Evolutionary conservation across 805 yeast species (phyloP).

Genomic region (Osmozyma mogii): DNA sequence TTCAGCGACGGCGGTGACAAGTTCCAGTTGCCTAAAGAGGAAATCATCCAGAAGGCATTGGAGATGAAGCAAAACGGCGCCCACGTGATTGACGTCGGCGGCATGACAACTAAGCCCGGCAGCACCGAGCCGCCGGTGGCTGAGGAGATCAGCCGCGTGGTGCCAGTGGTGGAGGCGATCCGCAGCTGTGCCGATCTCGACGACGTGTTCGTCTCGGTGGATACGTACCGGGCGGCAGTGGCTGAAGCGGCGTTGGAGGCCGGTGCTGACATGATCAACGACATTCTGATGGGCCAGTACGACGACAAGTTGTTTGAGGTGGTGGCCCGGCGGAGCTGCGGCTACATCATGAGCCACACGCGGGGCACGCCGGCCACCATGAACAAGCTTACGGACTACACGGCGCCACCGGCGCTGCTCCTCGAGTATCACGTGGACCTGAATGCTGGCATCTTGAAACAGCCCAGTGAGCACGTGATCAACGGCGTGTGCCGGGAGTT

Average conservation of each 20-base stretch:
- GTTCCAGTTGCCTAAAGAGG: slow-evolving; percentile 22
- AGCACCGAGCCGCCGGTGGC: slow-evolving; percentile 50
- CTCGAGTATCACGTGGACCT: slow-evolving; percentile 26
- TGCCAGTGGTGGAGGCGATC: slow-evolving; percentile 61
- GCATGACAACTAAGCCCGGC: slow-evolving; percentile 89
- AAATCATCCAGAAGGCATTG: slow-evolving; percentile 39
- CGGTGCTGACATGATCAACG: slow-evolving; percentile 92
- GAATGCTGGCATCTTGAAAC: slow-evolving; percentile 6
- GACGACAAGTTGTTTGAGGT: slow-evolving; percentile 62
- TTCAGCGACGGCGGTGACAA: slow-evolving; percentile 80
- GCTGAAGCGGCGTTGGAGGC: slow-evolving; percentile 60
- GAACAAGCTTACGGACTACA: slow-evolving; percentile 52
- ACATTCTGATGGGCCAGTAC: slow-evolving; percentile 71
- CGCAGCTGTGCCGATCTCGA: slow-evolving; percentile 36
- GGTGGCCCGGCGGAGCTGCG: slow-evolving; percentile 62
- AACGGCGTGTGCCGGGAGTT: slow-evolving; percentile 63
- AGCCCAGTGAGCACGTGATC: slow-evolving; percentile 29
- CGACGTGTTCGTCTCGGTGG: slow-evolving; percentile 63
- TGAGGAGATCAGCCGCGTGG: slow-evolving; percentile 65
- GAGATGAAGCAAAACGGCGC: slow-evolving; percentile 53
- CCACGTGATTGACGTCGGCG: slow-evolving; percentile 85
- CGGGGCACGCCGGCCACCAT: slow-evolving; percentile 77
- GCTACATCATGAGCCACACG: slow-evolving; percentile 76
- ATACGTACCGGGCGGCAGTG: slow-evolving; percentile 73
- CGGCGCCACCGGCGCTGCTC: slow-evolving; percentile 27